Conservation (phyloP, 805 yeast genomes). For the Lachancea quebecensis region DNA sequence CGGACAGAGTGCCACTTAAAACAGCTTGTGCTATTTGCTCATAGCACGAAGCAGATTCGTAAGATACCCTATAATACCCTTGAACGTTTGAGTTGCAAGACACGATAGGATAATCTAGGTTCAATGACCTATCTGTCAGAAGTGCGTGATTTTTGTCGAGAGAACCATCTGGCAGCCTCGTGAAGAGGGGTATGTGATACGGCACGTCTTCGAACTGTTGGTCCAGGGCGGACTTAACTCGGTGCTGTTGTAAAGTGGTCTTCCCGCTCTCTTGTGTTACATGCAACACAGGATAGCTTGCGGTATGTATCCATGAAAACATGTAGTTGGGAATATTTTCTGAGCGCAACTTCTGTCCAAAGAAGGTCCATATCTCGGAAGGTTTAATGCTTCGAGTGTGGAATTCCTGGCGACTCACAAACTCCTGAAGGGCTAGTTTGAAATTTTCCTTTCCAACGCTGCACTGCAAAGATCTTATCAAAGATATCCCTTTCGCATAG, state of each 20-base stretch:
- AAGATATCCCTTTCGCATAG: constrained; percentile 29
- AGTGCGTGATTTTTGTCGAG: constrained; percentile 18
- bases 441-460: constrained; percentile 20
- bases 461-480: constrained; percentile 25
- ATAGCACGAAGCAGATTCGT: constrained; percentile 30
- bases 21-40: constrained; percentile 20
- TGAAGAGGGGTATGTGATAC: constrained; percentile 52
- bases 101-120: constrained; percentile 13
- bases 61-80: constrained; percentile 45
- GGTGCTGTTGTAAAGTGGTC: constrained; percentile 35
- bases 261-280: constrained; percentile 28
- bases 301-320: constrained; percentile 51
- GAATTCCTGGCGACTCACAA: constrained; percentile 14
- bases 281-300: constrained; percentile 52
- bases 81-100: constrained; percentile 22
- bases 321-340: constrained; percentile 24
- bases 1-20: constrained; percentile 18
- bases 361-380: constrained; percentile 23
- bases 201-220: constrained; percentile 48
- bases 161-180: constrained; percentile 15
- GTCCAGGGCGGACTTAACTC: constrained; percentile 27
- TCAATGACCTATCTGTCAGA: constrained; percentile 26
- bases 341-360: constrained; percentile 20
- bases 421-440: constrained; percentile 12
- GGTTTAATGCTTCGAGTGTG: constrained; percentile 24